A percentile compares a stretch with the other conserved stretches of the same genome.
Conservation (phyloP, 2,329 filamentous ascomycete genomes). For the Tolypocladium pustulatum region DNA sequence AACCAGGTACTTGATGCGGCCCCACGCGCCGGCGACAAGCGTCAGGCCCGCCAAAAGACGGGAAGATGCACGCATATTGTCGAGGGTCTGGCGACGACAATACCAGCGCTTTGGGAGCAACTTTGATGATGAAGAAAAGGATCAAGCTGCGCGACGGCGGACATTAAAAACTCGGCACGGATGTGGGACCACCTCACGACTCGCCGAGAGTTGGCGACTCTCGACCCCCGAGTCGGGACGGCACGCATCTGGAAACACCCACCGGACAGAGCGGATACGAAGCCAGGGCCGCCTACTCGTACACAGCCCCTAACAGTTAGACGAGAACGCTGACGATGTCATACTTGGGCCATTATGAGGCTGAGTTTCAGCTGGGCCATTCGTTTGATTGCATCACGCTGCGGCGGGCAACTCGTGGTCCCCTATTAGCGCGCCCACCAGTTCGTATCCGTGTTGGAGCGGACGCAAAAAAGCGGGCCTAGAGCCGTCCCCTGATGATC, state of each 20-base stretch:
- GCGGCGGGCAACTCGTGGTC: neutral
- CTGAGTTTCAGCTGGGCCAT: neutral
- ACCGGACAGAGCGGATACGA: neutral
- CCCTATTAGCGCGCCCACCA: neutral
- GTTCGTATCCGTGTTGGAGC: neutral
- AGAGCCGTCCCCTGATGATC: neutral
- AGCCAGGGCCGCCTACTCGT: too few relatives aligned
- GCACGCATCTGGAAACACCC: too few relatives aligned
- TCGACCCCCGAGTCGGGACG: too few relatives aligned
- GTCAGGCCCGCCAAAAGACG: neutral
- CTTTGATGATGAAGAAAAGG: neutral
- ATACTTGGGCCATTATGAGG: neutral
- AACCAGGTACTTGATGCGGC: neutral
- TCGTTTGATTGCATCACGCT: neutral
- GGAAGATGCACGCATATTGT: neutral
- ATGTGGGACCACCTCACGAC: neutral
- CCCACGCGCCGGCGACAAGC: neutral
- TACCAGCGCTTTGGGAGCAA: neutral
- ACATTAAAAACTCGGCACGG: neutral
- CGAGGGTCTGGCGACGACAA: neutral
- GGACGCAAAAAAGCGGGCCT: neutral
- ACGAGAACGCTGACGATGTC: too few relatives aligned
- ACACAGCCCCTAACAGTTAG: too few relatives aligned
- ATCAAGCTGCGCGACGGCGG: neutral
- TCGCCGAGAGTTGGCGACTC: neutral